A percentile compares a stretch with the other conserved stretches of the same genome.
Conservation (phyloP, 1,139 yeast species). For the Debaryomyces sp. region DNA sequence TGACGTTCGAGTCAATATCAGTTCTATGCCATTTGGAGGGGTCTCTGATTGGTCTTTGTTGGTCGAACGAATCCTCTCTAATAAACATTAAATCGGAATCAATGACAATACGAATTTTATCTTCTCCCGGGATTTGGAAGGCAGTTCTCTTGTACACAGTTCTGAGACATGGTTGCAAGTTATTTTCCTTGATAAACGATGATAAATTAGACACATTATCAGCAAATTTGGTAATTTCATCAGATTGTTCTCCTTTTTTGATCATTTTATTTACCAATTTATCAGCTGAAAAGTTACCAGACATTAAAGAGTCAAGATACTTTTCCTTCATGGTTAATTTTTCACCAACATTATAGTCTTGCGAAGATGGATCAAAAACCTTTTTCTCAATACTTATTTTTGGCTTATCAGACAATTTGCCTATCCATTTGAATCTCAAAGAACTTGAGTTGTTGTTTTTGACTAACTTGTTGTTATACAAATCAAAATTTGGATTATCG, state of each 20-base stretch:
- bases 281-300: constrained; percentile 48
- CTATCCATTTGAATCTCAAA: constrained; percentile 88
- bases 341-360: constrained; percentile 57
- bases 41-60: constrained; percentile 84
- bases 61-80: constrained; percentile 88
- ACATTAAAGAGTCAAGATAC: constrained; percentile 62
- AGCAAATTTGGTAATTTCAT: constrained; percentile 23
- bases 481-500: constrained; percentile 79
- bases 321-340: constrained; percentile 77
- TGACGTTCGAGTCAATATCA: constrained; percentile 79
- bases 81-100: constrained; percentile 87
- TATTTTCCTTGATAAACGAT: constrained; percentile 62
- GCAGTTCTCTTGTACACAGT: constrained; percentile 91
- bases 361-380: constrained; percentile 60
- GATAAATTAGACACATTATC: constrained; percentile 45
- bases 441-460: constrained; percentile 72
- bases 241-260: constrained; percentile 24
- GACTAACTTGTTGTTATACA: constrained; percentile 82
- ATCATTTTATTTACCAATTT: constrained; percentile 35
- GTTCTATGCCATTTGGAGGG: constrained; percentile 90
- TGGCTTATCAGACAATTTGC: constrained; percentile 73
- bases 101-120: constrained; percentile 82
- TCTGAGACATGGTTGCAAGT: constrained; percentile 83
- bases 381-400: constrained; percentile 82
- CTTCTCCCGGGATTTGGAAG: constrained; percentile 97